Evolutionary conservation across 2,329 filamentous ascomycete species (phyloP), one percentile per base, ranked within the genome.

Genomic region (Elsinoe perseae): DNA sequence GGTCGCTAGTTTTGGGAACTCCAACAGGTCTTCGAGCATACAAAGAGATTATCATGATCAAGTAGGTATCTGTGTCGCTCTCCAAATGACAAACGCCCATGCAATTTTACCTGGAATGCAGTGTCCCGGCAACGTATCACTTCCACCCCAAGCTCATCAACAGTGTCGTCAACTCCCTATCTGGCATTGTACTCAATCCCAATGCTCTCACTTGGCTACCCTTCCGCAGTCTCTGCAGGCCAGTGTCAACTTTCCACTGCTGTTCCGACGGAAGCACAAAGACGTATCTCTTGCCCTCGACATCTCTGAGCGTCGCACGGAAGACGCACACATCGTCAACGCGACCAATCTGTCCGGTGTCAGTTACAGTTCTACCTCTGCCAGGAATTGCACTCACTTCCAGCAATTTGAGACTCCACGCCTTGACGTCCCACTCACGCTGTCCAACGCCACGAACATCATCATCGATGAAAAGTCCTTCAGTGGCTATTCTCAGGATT

Each of bases 391-490:
- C n/a, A 56, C 57, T 54, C 76, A 93, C 85, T 80, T 97, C 93
- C 71, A 95, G 83, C 62, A 86, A 76, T 74, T 95, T 96, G 73
- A 98, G 81, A 42, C 90, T 95, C 93, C 93, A 97, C 23, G 92
- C 91, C 72, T 97, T 97, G 67, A 97, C 84, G 70, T 98, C 93
- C 93, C 93, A 98, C 73, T 98, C 93, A 58, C 93, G 84, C 72
- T 97, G 90, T n/a, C 89, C 85, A 14, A 96, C 89, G 60, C 84
- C 84, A 43, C 91, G 84, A 54, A 96, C 82, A 69, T 97, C 93
- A 70, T 98, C 93, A 69, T 98, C 93, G 67, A 98, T 93, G 73
- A 97, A 97, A 55, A 97, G 79, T 16, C 93, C 93, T 70, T 95
- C 92, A 1, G 89, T 95, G 9, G 89, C 92, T 66, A 97, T 93